Evolutionary conservation across 2,329 filamentous ascomycete genomes (phyloP), one percentile per base, ranked within the genome.

Genomic region (Chrysosporium queenslandicum): DNA sequence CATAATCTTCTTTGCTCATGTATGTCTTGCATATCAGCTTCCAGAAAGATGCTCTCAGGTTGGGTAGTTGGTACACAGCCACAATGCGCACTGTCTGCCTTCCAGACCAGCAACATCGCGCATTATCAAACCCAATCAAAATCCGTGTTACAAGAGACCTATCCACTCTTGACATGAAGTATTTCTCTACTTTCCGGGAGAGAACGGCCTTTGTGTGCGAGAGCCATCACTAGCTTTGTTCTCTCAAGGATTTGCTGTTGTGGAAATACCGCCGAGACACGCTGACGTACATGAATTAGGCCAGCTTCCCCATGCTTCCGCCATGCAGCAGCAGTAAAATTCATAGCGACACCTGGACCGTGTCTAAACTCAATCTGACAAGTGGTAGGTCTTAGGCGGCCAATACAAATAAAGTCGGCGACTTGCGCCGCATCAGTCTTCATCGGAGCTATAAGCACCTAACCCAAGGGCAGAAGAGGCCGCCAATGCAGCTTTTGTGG

Each of bases 361-460:
- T 9, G 27, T 39, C 36, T 21, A 39, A 6, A 5, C 36, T 20
- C 36, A 21, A 18, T 39, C 11, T 16, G 16, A 9, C 32, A n/a
- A 14, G 14, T 12, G 7, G 32, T 16, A 14, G 9, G 20, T 14
- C 18, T 11, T 23, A 12, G 14, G 14, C 18, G 2, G 36, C 20
- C 20, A 11, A 6, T 25, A 25, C 3, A 25, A 41, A 43, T 29
- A 30, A 16, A 29, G 25, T 41, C 12, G 20, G 12, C 3, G 25
- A 3, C n/a, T 8, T 36, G 23, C 43, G 7, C 12, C 58, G 23
- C 32, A 45, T 66, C 55, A 68, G 48, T 52, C 53, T 12, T 56
- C 54, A 57, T 71, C 68, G 6, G 69, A 71, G 54, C 63, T 65
- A 52, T 72, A 72, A 14, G 59, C 67, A 16, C 60, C 66, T 41